These are phyloP conservation scores for Immersiella caudata DNA, from an alignment of 495 filamentous ascomycete species.

Conservation along the genomic window DNA sequence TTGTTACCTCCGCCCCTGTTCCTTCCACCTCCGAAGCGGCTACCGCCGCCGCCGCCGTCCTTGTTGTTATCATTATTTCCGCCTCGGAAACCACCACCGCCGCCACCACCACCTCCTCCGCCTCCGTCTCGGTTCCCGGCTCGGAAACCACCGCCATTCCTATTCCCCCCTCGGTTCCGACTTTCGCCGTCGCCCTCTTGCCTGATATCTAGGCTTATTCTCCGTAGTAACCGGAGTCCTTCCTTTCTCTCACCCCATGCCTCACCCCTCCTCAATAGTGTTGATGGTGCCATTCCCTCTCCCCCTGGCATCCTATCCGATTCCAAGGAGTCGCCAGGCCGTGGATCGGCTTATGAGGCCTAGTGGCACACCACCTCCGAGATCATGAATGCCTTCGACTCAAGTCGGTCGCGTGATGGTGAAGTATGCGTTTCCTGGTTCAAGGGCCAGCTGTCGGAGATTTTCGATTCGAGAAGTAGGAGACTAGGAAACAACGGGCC, in stretches of 20 bases:
- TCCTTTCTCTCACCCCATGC: constrained; percentile 19
- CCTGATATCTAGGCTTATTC: constrained; percentile 14
- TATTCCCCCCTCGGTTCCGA: not conserved
- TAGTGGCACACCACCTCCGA: not conserved
- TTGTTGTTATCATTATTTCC: not conserved
- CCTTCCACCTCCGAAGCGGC: not conserved
- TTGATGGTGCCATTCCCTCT: constrained; percentile 39
- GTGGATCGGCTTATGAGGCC: constrained; percentile 27
- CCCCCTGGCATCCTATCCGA: constrained; percentile 29
- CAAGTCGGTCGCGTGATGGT: not conserved
- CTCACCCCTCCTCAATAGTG: constrained; percentile 6
- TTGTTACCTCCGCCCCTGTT: constrained; percentile 1
- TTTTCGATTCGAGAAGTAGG: constrained; percentile 1
- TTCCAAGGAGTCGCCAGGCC: constrained; percentile 21
- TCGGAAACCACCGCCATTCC: constrained; percentile 6
- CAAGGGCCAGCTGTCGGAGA: constrained; percentile 4
- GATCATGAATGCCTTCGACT: constrained; percentile 19
- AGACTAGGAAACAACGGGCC: constrained; percentile 10
- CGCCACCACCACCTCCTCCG: constrained; percentile 9
- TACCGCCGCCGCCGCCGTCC: constrained; percentile 1
- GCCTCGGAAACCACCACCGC: not conserved
- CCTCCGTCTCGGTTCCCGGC: not conserved
- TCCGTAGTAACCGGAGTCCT: constrained; percentile 8
- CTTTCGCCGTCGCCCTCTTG: constrained; percentile 23
- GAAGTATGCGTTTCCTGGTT: not conserved